Evolutionary conservation across 129 eudicot species (phyloP), one percentile per base, ranked within the genome.

Genomic region (Lactuca sativa): DNA sequence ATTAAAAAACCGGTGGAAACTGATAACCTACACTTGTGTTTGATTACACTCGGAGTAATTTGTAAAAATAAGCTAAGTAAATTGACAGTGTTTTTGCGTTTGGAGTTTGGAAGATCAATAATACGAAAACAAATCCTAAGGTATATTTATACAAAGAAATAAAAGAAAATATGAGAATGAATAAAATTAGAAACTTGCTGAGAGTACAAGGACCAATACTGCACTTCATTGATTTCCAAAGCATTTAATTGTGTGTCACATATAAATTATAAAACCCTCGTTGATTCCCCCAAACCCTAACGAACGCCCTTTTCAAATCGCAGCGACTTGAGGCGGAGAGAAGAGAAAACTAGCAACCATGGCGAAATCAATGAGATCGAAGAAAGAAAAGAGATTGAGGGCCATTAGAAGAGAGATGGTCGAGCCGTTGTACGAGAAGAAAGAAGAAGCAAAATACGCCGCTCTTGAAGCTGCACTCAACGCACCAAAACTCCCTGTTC

Each of bases 311-410:
- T 31, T 31, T 57, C 31, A 11, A 59, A 59, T 55, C 74, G 67
- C 40, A 32, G 69, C 69, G 13, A 14, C 56, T 3, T 7, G 49
- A 38, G 49, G 67, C 43, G 18, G 44, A 4, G 34, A 2, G 13
- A 18, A 5, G 15, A 18, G 6, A 25, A 16, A 59, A 56, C 40
- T 38, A 10, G 56, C 5, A 48, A 63, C 78, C 25, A 92, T 92
- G 98, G 98, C 91, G 83, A 92, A 92, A 65, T 92, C 98, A 11
- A 62, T 92, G 83, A 84, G 98, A 82, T 92, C 89, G 36, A 89
- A 89, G 87, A 86, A 81, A 62, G 91, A 82, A 75, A 92, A 92
- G 82, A 81, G 96, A 79, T 62, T 89, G 49, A 77, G 95, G 65
- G 92, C 98, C 12, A 85, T 89, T 3, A 82, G 88, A 74, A 79